Conservation (phyloP, 768 basidiomycete genomes). For the Tulasnella sp. region DNA sequence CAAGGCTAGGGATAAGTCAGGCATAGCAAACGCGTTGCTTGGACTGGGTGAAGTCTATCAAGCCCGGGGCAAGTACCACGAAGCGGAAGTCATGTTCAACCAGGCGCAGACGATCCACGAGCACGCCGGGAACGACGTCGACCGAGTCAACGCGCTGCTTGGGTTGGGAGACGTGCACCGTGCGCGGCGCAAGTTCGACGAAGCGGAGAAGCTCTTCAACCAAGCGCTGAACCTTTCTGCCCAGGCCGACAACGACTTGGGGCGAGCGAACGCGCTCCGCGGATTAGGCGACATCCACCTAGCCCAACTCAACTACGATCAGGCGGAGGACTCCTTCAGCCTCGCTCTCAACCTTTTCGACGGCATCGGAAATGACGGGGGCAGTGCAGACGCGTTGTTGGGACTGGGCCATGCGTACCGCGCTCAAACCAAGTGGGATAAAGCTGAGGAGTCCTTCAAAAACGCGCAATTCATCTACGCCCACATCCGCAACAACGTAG, state of each 20-base stretch:
- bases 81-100: neutral
- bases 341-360: neutral
- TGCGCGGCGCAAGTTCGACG: neutral
- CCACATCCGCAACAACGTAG: neutral
- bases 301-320: neutral
- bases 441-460: neutral
- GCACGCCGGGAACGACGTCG: neutral
- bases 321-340: neutral
- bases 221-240: neutral
- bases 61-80: neutral
- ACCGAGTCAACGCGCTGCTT: neutral
- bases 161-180: neutral
- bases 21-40: neutral
- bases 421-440: neutral
- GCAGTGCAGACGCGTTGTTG: neutral
- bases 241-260: slow-evolving; percentile 8
- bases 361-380: neutral
- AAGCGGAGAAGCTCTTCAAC: neutral
- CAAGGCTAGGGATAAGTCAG: neutral
- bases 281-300: slow-evolving; percentile 5
- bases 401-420: neutral
- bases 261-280: neutral
- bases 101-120: neutral
- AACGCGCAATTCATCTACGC: slow-evolving; percentile 3
- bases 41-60: neutral